Base-by-base conservation (phyloP, 1,284 basidiomycete genomes). In the Uromyces viciae-fabae region DNA sequence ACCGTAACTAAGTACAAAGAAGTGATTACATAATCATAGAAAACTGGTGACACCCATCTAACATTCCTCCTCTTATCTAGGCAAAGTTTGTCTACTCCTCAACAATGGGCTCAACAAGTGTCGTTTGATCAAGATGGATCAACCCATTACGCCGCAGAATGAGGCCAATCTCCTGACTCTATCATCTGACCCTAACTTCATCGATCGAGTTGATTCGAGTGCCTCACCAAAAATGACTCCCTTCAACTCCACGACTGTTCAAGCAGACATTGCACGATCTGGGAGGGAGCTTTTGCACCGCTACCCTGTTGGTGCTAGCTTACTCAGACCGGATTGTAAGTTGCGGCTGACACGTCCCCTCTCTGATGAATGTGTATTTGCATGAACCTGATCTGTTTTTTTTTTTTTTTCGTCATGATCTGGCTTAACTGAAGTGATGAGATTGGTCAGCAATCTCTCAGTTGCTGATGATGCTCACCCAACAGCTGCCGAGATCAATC, bases 261-360 rank as follows among this genome's bases (percentile, higher is more conserved):
- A 78, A 56, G 76, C 76, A 58, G 54, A 78, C 43, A 66, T 77
- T 54, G 33, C 58, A 0, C 75, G 43, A 52, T 38, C 58, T 31
- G 60, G 38, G 11, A 38, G 62, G n/a, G 58, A 76, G 31, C 19
- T 64, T 25, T 28, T 77, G 15, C 46, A 49, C 28, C 75, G 49
- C 43, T 77, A 49, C 56, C 76, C 66, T 25, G 56, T 78, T 17
- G 54, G 68, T 2, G 46, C 66, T n/a, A 58, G 49, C 19, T 40
- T 78, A 11, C 11, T 78, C 31, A 56, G 68, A 22, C 54, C 76
- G 22, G 76, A 78, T 54, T 58, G 66, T 78, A 40, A 71, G 66
- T 71, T 9, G 38, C 33, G 49, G 9, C 8, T 25, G 38, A 22
- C 71, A 15, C 38, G 31, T 38, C 28, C 9, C 22, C 62, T 36